Evolutionary conservation across 2,329 filamentous ascomycete species (phyloP).

Genomic region (Neocucurbitaria cava): DNA sequence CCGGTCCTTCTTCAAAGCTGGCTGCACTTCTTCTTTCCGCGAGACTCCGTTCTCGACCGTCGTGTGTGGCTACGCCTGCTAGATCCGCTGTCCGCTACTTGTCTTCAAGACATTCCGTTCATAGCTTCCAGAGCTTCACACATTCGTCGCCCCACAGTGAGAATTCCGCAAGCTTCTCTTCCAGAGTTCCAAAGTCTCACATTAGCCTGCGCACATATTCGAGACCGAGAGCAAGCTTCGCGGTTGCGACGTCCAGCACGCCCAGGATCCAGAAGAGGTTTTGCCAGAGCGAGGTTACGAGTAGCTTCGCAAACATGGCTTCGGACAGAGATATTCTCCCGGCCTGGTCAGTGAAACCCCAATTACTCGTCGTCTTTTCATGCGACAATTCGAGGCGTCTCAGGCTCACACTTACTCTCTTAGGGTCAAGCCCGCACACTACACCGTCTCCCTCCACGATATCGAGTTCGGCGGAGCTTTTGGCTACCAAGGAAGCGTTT

Average conservation of each 20-base stretch:
- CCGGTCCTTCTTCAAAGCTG: conserved; percentile 36
- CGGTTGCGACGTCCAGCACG: conserved; percentile 15
- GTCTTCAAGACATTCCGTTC: conserved; percentile 6
- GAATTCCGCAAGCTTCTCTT: conserved; percentile 25
- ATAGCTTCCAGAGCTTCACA: conserved; percentile 10
- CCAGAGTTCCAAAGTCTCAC: conserved; percentile 26
- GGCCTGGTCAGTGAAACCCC: conserved; percentile 45
- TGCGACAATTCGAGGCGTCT: neutral
- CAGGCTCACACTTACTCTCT: conserved; percentile 21
- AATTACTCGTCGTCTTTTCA: neutral
- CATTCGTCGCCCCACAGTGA: conserved; percentile 7
- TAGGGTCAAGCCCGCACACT: conserved; percentile 83
- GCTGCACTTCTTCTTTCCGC: conserved; percentile 36
- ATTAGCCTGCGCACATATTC: conserved; percentile 23
- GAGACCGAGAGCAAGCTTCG: conserved; percentile 20
- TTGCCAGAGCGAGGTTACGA: conserved; percentile 42
- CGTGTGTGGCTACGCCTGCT: conserved; percentile 30
- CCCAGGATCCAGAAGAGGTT: conserved; percentile 32
- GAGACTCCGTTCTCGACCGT: conserved; percentile 47
- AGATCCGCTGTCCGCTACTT: conserved; percentile 14
- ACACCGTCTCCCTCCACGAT: conserved; percentile 80
- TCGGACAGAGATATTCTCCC: conserved; percentile 56
- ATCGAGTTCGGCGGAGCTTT: conserved; percentile 75
- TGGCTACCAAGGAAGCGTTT: conserved; percentile 85
- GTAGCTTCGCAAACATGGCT: conserved; percentile 50